Conservation (phyloP, 176 grass and related monocot species). For the Avena sativa region DNA sequence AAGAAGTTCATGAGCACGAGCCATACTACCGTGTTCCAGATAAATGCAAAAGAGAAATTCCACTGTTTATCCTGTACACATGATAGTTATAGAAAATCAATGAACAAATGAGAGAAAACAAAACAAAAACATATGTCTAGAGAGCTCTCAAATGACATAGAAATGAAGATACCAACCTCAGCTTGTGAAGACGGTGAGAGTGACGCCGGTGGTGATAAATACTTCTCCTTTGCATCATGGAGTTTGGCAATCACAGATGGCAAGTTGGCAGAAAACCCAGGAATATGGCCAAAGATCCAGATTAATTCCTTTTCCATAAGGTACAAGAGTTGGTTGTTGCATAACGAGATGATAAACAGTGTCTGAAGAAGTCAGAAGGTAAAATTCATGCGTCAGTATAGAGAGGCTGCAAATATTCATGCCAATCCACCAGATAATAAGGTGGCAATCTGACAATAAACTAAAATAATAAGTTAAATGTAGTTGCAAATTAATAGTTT, state of each 20-base stretch:
- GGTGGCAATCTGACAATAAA: background rate
- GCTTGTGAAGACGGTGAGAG: slow-evolving; percentile 45
- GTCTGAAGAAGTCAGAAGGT: slow-evolving; percentile 49
- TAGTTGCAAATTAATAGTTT: slow-evolving; percentile 8
- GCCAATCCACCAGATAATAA: background rate
- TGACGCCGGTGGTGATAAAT: slow-evolving; percentile 63
- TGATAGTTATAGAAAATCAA: slow-evolving; percentile 20
- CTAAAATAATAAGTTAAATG: slow-evolving; percentile 7
- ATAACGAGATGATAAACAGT: slow-evolving; percentile 82
- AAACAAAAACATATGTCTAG: background rate
- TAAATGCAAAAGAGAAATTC: slow-evolving; percentile 85
- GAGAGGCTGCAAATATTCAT: slow-evolving; percentile 1
- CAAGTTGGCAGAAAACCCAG: slow-evolving; percentile 75
- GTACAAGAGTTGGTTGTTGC: slow-evolving; percentile 98
- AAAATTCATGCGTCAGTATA: slow-evolving; percentile 40
- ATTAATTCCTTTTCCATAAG: slow-evolving; percentile 82
- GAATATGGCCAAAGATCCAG: slow-evolving; percentile 76
- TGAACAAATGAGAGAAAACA: slow-evolving; percentile 1
- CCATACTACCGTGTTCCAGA: slow-evolving; percentile 90
- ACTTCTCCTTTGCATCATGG: slow-evolving; percentile 75
- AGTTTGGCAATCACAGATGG: slow-evolving; percentile 84
- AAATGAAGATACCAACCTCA: slow-evolving; percentile 57
- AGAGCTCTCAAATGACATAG: slow-evolving; percentile 32
- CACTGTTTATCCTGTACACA: slow-evolving; percentile 65
- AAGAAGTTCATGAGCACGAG: slow-evolving; percentile 89